These are phyloP conservation scores for Nicotiana tomentosiformis DNA, from an alignment of 257 asterid species.

Conservation along the genomic window DNA sequence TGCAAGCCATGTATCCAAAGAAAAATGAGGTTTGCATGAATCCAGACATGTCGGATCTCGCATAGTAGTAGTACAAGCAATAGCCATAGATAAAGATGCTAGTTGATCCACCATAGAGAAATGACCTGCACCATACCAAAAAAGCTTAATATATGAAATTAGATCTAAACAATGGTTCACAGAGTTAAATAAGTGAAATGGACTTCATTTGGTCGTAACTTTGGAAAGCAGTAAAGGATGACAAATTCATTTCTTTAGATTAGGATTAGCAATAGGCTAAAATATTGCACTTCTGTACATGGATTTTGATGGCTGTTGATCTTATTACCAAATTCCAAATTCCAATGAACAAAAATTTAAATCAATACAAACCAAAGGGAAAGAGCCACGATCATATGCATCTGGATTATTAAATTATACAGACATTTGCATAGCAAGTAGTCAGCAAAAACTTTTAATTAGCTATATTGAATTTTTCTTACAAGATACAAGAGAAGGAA, in stretches of 20 bases:
- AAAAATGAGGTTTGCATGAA: conserved; percentile 29
- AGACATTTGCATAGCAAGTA: not conserved
- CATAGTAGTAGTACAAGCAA: conserved; percentile 18
- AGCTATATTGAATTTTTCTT: not conserved
- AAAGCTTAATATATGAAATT: not conserved
- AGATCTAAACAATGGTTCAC: not conserved
- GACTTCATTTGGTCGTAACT: not conserved
- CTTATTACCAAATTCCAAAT: no score
- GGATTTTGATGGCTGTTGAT: no score
- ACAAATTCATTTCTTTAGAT: no score
- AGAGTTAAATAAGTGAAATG: not conserved
- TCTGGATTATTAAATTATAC: no score
- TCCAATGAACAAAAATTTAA: no score
- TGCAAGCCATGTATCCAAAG: conserved; percentile 31
- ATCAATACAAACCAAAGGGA: not conserved
- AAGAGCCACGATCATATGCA: no score
- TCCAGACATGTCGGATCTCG: conserved; percentile 19
- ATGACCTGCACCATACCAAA: conserved; percentile 11
- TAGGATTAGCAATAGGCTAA: no score
- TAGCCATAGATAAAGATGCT: conserved; percentile 16
- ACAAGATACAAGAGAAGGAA: not conserved
- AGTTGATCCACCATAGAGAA: conserved; percentile 29
- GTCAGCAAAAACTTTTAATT: not conserved
- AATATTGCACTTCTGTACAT: no score
- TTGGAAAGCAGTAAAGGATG: not conserved